These are phyloP conservation scores for Globisporangium recalcitrans DNA, from an alignment of 352 stramenopile species.

Conservation along the genomic window DNA sequence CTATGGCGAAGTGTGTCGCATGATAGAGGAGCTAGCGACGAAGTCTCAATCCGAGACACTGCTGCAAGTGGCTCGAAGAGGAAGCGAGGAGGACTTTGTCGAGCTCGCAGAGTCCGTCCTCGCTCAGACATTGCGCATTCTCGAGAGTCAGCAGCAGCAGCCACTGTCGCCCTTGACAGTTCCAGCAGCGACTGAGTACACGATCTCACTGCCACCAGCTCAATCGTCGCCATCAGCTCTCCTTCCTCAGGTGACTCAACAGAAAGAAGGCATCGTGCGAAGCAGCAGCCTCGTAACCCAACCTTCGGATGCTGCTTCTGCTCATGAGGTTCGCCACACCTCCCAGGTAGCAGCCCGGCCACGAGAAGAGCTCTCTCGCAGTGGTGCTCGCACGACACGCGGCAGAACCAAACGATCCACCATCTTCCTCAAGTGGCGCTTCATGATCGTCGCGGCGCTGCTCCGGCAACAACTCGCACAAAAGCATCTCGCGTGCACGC, in stretches of 20 bases:
- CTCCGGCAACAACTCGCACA: constrained; percentile 13
- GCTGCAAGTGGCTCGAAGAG: not conserved
- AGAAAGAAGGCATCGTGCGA: not conserved
- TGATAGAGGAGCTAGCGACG: constrained; percentile 2
- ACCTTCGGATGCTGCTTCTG: not conserved
- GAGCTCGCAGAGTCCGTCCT: not conserved
- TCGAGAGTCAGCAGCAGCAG: not conserved
- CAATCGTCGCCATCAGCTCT: not conserved
- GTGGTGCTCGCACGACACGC: not conserved
- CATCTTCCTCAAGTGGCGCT: constrained; percentile 13
- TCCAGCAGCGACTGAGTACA: not conserved
- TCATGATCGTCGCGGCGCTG: not conserved
- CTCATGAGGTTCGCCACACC: not conserved
- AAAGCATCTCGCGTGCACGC: constrained; percentile 19
- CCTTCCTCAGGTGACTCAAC: not conserved
- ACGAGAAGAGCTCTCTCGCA: not conserved
- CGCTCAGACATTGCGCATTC: not conserved
- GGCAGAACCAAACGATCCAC: not conserved
- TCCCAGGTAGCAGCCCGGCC: not conserved
- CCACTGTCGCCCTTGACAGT: too few species aligned
- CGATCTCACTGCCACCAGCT: not conserved
- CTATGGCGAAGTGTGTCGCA: not conserved
- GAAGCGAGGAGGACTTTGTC: not conserved
- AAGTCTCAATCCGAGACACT: not conserved
- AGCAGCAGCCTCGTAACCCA: not conserved